phyloP scores from a whole-genome alignment of 2,329 filamentous ascomycete genomes.

The Ophiostoma tasmaniense region DNA sequence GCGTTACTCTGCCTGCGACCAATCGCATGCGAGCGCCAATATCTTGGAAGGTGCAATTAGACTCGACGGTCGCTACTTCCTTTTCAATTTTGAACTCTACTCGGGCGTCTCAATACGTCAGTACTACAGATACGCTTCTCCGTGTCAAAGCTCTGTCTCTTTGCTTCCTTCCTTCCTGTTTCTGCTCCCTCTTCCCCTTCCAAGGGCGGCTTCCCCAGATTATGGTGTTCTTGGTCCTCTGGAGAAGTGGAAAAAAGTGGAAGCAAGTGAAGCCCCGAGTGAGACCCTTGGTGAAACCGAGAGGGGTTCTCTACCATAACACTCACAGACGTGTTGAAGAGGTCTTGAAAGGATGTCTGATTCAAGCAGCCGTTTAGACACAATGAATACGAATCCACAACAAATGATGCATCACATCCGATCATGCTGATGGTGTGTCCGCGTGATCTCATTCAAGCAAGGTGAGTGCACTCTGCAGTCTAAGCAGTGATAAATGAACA shows the following conservation, averaged over 20 bases:
- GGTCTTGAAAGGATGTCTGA: neutral
- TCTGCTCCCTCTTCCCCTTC: too few species aligned
- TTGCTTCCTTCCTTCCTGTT: neutral
- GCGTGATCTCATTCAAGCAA: neutral
- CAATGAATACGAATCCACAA: neutral
- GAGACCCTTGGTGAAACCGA: neutral
- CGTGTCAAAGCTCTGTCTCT: too few species aligned
- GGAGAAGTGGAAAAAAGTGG: slow-evolving; percentile 2
- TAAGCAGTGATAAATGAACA: too few species aligned
- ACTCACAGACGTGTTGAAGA: neutral
- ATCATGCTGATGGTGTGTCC: neutral
- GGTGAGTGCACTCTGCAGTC: too few species aligned
- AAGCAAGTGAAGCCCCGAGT: neutral
- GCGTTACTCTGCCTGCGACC: too few species aligned
- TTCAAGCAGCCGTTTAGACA: neutral
- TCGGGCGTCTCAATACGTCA: neutral
- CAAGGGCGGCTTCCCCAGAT: neutral
- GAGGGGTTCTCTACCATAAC: neutral
- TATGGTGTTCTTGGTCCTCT: neutral
- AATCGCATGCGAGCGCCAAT: too few species aligned
- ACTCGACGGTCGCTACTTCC: neutral
- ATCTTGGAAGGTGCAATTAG: neutral
- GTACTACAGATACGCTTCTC: too few species aligned
- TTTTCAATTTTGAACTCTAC: neutral
- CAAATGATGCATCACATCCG: neutral